Evolutionary conservation across 73 alveolate genomes (phyloP).

Genomic region (Paramecium bursaria): DNA sequence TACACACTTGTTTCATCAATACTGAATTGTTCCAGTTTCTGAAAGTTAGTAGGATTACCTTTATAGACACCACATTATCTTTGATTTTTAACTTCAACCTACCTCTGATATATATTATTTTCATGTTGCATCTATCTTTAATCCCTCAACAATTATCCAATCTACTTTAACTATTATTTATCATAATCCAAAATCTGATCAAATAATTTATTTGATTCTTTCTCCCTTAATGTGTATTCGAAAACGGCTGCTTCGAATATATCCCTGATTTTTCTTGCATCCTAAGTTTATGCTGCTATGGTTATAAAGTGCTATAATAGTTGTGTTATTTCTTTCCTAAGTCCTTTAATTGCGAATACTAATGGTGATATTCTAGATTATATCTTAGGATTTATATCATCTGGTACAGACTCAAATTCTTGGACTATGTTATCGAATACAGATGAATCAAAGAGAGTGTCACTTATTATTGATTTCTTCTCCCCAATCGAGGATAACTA

Average conservation of each 20-base stretch:
- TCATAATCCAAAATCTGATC: conserved; percentile 12
- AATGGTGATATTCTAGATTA: conserved; percentile 40
- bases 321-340: conserved; percentile 17
- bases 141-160: neutral
- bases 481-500: too few relatives aligned
- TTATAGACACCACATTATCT: conserved; percentile 49
- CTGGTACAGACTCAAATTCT: conserved; percentile 16
- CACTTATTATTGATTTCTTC: too few relatives aligned
- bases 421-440: conserved; percentile 47
- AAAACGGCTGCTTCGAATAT: conserved; percentile 34
- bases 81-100: conserved; percentile 29
- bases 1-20: conserved; percentile 62
- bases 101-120: conserved; percentile 7
- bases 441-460: conserved; percentile 34
- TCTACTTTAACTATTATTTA: neutral
- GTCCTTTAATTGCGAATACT: conserved; percentile 36
- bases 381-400: conserved; percentile 51
- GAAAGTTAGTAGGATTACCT: conserved; percentile 45
- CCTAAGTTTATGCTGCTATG: neutral
- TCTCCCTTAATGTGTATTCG: conserved; percentile 31
- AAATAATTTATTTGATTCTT: neutral
- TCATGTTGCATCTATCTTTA: conserved; percentile 11
- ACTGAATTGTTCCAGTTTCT: conserved; percentile 2
- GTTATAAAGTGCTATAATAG: conserved; percentile 3
- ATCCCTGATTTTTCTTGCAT: conserved; percentile 3